Evolutionary conservation across 192 early-diverging fungal genomes (phyloP).

Genomic region (Dimargaris verticillata): DNA sequence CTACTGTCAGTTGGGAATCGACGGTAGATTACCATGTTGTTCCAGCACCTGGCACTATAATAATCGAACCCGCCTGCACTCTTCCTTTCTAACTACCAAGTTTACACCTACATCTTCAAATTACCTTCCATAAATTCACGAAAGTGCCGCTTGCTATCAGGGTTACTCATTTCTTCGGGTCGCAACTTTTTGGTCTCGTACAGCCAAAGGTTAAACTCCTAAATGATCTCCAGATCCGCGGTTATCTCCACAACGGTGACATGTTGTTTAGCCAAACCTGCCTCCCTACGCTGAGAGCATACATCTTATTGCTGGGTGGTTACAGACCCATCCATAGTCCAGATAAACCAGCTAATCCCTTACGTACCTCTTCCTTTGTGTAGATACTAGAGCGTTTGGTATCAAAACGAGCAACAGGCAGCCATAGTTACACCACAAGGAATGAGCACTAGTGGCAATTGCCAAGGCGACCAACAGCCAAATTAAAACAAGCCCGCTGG

Average conservation of each 20-base stretch:
- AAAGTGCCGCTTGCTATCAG: constrained; percentile 33
- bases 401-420: neutral
- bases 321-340: neutral
- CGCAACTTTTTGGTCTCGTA: constrained; percentile 31
- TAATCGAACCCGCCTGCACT: no score
- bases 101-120: neutral
- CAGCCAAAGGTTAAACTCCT: constrained; percentile 40
- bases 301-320: neutral
- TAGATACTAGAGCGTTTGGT: constrained; percentile 16
- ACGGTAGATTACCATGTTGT: no score
- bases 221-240: constrained; percentile 12
- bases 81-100: no score
- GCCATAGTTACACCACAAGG: neutral
- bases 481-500: neutral
- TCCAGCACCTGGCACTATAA: no score
- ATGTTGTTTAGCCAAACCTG: neutral
- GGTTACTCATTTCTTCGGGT: constrained; percentile 28
- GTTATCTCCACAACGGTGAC: neutral
- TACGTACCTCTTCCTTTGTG: constrained; percentile 18
- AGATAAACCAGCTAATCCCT: neutral
- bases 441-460: neutral
- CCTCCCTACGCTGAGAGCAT: neutral
- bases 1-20: no score
- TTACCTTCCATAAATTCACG: constrained; percentile 36
- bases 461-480: neutral